Conservation (phyloP, 2,329 filamentous ascomycete species). For the Orbilia ellipsospora region DNA sequence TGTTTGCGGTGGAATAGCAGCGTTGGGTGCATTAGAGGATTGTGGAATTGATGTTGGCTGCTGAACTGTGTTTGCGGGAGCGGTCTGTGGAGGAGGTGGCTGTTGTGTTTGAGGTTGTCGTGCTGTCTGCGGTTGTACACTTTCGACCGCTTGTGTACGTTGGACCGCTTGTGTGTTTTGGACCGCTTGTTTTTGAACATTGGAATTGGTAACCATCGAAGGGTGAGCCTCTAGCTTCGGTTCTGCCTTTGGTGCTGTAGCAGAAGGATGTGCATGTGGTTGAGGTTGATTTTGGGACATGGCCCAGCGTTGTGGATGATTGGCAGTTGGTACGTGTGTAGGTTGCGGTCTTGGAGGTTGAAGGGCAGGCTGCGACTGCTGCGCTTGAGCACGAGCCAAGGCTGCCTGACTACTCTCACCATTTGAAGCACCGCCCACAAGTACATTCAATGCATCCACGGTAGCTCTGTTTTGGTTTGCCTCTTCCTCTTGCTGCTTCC, state of each 20-base stretch:
- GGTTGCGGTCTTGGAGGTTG: conserved; percentile 45
- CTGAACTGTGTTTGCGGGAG: not conserved
- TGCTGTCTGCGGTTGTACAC: conserved; percentile 7
- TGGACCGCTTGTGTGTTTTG: conserved; percentile 10
- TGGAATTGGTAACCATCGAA: not conserved
- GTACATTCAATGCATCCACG: conserved; percentile 50
- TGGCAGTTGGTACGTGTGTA: conserved; percentile 28
- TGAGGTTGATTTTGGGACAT: conserved; percentile 46
- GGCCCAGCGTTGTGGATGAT: conserved; percentile 51
- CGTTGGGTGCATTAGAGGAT: not conserved
- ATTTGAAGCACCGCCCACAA: conserved; percentile 23
- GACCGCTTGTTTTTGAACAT: not conserved
- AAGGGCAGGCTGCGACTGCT: conserved; percentile 37
- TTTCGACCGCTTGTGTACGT: conserved; percentile 16
- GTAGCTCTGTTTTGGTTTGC: conserved; percentile 53
- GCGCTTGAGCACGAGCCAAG: conserved; percentile 19
- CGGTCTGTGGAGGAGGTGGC: not conserved
- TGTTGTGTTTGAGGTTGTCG: conserved; percentile 6
- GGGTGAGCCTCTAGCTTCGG: not conserved
- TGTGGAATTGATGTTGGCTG: conserved; percentile 3
- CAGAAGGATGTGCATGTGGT: conserved; percentile 17
- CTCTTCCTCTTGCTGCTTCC: conserved; percentile 55
- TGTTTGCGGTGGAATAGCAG: conserved; percentile 8
- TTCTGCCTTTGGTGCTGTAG: conserved; percentile 21
- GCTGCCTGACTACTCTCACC: conserved; percentile 22